Evolutionary conservation across 371 early-diverging fungal genomes (phyloP).

Genomic region (Zychaea mexicana): DNA sequence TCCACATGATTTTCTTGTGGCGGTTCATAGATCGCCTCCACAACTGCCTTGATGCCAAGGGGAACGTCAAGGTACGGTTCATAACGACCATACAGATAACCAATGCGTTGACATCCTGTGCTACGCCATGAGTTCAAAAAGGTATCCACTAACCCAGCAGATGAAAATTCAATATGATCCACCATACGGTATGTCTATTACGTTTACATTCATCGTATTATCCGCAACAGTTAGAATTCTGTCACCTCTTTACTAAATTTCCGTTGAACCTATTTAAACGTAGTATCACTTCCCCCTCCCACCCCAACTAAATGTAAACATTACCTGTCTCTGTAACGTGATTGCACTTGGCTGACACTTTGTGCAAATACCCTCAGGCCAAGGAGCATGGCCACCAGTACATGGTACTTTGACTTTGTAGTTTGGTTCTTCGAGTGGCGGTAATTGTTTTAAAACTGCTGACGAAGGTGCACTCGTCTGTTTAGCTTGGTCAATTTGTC

Average conservation of each 20-base stretch:
- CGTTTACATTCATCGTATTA: not conserved
- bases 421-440: constrained; percentile 86
- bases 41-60: constrained; percentile 97
- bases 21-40: constrained; percentile 96
- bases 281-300: too few relatives aligned
- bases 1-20: constrained; percentile 87
- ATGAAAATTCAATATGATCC: constrained; percentile 99
- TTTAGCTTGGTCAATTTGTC: constrained; percentile 68
- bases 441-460: constrained; percentile 50
- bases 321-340: constrained; percentile 88
- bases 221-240: too few relatives aligned
- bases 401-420: constrained; percentile 83
- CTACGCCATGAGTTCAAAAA: constrained; percentile 90
- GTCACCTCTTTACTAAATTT: too few relatives aligned
- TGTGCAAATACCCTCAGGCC: constrained; percentile 95
- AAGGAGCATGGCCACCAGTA: constrained; percentile 83
- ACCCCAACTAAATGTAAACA: too few relatives aligned
- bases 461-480: constrained; percentile 58
- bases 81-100: constrained; percentile 94
- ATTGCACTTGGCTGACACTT: constrained; percentile 97
- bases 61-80: constrained; percentile 93
- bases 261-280: too few relatives aligned
- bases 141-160: constrained; percentile 79
- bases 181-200: constrained; percentile 92
- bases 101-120: constrained; percentile 91